Evolutionary conservation across 1,284 basidiomycete genomes (phyloP), one percentile per base, ranked within the genome.

Genomic region (Ganoderma leucocontextum): DNA sequence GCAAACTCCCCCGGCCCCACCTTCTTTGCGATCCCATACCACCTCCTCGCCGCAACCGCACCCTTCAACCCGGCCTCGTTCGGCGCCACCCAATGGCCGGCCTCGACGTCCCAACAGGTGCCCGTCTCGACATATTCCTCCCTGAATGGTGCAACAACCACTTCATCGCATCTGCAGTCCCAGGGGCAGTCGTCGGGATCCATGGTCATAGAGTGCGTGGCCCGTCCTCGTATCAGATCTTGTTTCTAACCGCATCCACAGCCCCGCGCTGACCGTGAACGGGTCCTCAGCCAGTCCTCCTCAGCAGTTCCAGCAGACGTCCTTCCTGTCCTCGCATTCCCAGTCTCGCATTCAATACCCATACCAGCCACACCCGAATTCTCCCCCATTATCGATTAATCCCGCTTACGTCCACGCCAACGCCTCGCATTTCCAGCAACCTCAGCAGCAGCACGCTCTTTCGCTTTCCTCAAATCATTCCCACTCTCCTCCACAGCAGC

Each of bases 61-160:
- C 83, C 89, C 6, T 89, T 85, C 79, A 86, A 86, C 71, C 81
- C 85, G 5, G 82, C 88, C 73, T 76, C 84, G 6, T 89, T 89
- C 70, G 82, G 83, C 42, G 71, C 79, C 0, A 77, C 86, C 47
- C 73, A 82, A 29, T 90, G 88, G 86, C 72, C 83, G 0, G 61
- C 64, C 25, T 73, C 75, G 36, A 77, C 82, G 42, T 75, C 82
- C 15, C 75, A 82, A 8, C 82, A 84, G 55, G 78, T 93, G 7
- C 91, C 92, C 0, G 78, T 93, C 39, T 93, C 91, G 9, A 88
- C 81, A 68, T 93, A 93, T 72, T 93, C 91, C 15, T 88, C 89
- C 38, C 78, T 93, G 64, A 92, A 93, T 79, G 91, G 91, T 22
- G 91, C 91, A 36, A 93, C 81, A 4, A 78, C 87, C 5, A 75